Evolutionary conservation across 306 rosid genomes (phyloP).

Genomic region (Ormosia emarginata): DNA sequence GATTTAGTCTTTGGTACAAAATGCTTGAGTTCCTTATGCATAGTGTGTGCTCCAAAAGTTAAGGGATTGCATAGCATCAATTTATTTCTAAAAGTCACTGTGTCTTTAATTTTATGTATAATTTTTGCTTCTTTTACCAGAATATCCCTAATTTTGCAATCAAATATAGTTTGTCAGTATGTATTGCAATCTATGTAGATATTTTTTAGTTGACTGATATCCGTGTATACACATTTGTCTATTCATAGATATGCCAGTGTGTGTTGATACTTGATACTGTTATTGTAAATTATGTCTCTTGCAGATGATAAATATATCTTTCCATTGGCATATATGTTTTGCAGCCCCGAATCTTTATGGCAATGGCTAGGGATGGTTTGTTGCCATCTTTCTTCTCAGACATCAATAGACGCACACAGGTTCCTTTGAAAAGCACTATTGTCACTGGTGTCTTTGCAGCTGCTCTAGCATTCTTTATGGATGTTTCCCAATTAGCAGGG

Average conservation of each 20-base stretch:
- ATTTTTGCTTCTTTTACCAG: not conserved
- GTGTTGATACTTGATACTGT: not conserved
- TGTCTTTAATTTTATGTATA: not conserved
- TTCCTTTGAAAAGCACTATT: constrained; percentile 54
- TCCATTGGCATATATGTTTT: constrained; percentile 14
- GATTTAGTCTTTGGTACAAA: not conserved
- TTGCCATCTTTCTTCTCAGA: constrained; percentile 55
- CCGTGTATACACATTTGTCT: not conserved
- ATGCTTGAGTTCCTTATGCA: not conserved
- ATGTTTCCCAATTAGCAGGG: constrained; percentile 73
- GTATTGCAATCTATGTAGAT: not conserved
- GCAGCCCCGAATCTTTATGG: constrained; percentile 68
- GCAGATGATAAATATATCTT: constrained; percentile 10
- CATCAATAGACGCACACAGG: constrained; percentile 30
- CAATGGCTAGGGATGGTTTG: constrained; percentile 66
- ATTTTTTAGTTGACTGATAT: not conserved
- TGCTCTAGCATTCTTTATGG: constrained; percentile 70
- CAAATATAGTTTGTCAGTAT: not conserved
- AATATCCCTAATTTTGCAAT: not conserved
- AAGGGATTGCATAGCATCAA: not conserved
- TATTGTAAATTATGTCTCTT: constrained; percentile 11
- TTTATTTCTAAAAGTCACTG: not conserved
- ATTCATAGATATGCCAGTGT: not conserved
- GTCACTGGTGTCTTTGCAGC: constrained; percentile 53
- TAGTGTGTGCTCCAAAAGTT: not conserved